A percentile compares a stretch with the other conserved stretches of the same genome.
Conservation (phyloP, 2,329 filamentous ascomycete species). For the Colletotrichum simmondsii region DNA sequence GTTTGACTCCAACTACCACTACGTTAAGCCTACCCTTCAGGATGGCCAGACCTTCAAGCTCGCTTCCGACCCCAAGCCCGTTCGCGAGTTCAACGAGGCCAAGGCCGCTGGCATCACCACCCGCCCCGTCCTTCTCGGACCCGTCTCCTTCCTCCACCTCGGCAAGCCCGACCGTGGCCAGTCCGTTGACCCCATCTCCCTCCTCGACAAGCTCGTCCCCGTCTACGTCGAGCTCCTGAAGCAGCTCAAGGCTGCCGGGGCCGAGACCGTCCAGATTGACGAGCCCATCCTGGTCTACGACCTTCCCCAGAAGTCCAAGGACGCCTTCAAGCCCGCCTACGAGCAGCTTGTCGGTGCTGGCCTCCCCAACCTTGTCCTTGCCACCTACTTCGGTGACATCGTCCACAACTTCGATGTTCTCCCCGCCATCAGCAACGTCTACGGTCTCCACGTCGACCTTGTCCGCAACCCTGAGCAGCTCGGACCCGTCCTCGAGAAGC, state of each 20-base stretch:
- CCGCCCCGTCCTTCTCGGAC: constrained; percentile 93
- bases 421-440: constrained; percentile 67
- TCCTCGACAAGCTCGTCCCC: constrained; percentile 92
- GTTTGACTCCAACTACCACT: constrained; percentile 99
- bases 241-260: constrained; percentile 95
- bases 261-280: constrained; percentile 97
- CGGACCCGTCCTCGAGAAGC: constrained; percentile 81
- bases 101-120: constrained; percentile 96
- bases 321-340: constrained; percentile 97
- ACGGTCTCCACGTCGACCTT: constrained; percentile 93
- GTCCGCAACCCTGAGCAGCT: constrained; percentile 99
- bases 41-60: constrained; percentile 98
- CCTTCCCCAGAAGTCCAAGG: constrained; percentile 88
- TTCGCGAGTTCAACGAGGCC: constrained; percentile 93
- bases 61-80: constrained; percentile 87
- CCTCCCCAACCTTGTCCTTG: constrained; percentile 88
- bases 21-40: constrained; percentile 98
- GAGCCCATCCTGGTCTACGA: constrained; percentile 98
- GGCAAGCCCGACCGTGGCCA: constrained; percentile 98
- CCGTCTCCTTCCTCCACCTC: constrained; percentile 96
- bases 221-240: constrained; percentile 93
- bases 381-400: constrained; percentile 99
- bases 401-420: constrained; percentile 98
- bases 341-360: constrained; percentile 85
- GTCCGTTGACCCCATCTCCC: constrained; percentile 90